Percentiles rank a stretch among this genome's conserved stretches.
Evolutionary conservation across 805 yeast species (phyloP).

Genomic region (Cyberlindnera suaveolens): DNA sequence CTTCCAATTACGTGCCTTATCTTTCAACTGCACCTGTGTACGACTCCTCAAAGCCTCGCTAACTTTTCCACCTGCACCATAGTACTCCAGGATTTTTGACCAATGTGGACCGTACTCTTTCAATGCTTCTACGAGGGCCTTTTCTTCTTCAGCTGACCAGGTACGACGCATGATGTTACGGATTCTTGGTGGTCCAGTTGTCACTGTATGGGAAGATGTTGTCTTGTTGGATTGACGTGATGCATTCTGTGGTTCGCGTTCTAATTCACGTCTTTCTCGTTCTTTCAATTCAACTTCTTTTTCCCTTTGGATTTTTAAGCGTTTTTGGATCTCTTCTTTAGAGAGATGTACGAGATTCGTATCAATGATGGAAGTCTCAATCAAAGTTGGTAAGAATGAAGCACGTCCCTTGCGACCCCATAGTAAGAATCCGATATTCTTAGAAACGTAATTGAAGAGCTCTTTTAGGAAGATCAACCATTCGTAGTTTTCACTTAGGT

Average conservation of each 20-base stretch:
- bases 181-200: slow-evolving; percentile 17
- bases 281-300: slow-evolving; percentile 14
- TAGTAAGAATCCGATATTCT: slow-evolving; percentile 62
- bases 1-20: slow-evolving; percentile 95
- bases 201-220: neutral
- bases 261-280: slow-evolving; percentile 7
- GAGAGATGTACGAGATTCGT: slow-evolving; percentile 7
- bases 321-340: slow-evolving; percentile 18
- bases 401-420: slow-evolving; percentile 55
- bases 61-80: slow-evolving; percentile 89
- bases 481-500: slow-evolving; percentile 65
- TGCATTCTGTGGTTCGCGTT: slow-evolving; percentile 1
- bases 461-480: slow-evolving; percentile 84
- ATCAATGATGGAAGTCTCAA: slow-evolving; percentile 3
- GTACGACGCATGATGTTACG: slow-evolving; percentile 45
- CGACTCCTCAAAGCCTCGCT: slow-evolving; percentile 82
- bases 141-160: slow-evolving; percentile 89
- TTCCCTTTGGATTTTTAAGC: slow-evolving; percentile 10
- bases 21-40: slow-evolving; percentile 88
- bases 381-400: slow-evolving; percentile 10
- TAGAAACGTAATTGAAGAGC: slow-evolving; percentile 68
- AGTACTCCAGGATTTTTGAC: slow-evolving; percentile 84
- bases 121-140: slow-evolving; percentile 73
- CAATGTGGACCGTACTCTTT: slow-evolving; percentile 85
- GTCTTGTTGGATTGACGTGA: slow-evolving; percentile 3